Evolutionary conservation across 495 filamentous ascomycete genomes (phyloP).

Genomic region (Penicillium maclennaniae): DNA sequence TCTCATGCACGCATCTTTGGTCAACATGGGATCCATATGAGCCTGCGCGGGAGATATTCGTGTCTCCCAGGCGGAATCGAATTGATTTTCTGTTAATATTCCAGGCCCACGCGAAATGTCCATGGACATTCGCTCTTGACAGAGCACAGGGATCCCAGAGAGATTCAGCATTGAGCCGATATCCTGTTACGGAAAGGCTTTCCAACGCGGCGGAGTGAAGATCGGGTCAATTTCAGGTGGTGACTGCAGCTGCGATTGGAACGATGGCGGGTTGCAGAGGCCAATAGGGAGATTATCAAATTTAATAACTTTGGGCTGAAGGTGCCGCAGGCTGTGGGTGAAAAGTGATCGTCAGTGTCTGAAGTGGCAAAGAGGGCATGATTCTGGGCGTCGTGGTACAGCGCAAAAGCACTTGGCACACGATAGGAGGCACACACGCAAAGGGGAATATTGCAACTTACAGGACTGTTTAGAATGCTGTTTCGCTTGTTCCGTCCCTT

Average conservation of each 20-base stretch:
- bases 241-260: slow-evolving; percentile 4
- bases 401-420: slow-evolving; percentile 25
- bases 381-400: slow-evolving; percentile 28
- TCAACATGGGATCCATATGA: neutral
- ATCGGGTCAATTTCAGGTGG: slow-evolving; percentile 11
- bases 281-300: slow-evolving; percentile 2
- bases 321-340: slow-evolving; percentile 34
- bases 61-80: neutral
- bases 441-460: slow-evolving; percentile 45
- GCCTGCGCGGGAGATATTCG: neutral
- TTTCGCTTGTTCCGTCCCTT: slow-evolving; percentile 89
- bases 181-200: slow-evolving; percentile 5
- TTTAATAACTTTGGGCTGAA: slow-evolving; percentile 40
- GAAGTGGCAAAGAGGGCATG: neutral
- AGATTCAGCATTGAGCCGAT: neutral
- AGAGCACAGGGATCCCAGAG: neutral
- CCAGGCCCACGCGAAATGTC: neutral
- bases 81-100: neutral
- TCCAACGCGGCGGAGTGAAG: slow-evolving; percentile 3
- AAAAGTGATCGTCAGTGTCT: slow-evolving; percentile 9
- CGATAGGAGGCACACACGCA: slow-evolving; percentile 16
- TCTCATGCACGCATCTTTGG: neutral
- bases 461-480: slow-evolving; percentile 90
- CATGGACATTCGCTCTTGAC: neutral
- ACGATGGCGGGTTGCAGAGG: slow-evolving; percentile 11